A percentile compares a stretch with the other conserved stretches of the same genome.
phyloP scores from a whole-genome alignment of 129 eudicot genomes.

The Tagetes patula region DNA sequence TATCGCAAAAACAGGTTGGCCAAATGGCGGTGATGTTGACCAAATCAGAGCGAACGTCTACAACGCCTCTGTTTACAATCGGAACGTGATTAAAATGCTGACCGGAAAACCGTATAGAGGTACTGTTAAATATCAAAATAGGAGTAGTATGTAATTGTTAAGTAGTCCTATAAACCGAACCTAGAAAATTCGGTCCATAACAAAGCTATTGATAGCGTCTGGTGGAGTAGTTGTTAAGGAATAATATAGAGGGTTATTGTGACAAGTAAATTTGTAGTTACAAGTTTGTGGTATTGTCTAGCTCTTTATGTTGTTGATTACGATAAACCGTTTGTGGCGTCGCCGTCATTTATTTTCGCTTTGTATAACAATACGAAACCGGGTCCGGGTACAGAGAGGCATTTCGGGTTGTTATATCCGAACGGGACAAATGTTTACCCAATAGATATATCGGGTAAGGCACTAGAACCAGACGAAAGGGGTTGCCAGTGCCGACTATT shows the following conservation, averaged over 20 bases:
- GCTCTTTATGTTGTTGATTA: too few species aligned
- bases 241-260: too few species aligned
- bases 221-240: too few species aligned
- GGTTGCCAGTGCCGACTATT: constrained; percentile 54
- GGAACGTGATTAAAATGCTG: constrained; percentile 58
- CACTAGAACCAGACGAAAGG: constrained; percentile 30
- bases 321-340: constrained; percentile 45
- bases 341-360: constrained; percentile 69
- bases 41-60: constrained; percentile 67
- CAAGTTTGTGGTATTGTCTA: too few species aligned
- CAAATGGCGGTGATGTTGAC: constrained; percentile 72
- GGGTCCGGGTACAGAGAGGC: constrained; percentile 88
- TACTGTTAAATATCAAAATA: too few species aligned
- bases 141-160: too few species aligned
- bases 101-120: constrained; percentile 54
- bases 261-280: too few species aligned
- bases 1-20: constrained; percentile 95
- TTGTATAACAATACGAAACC: constrained; percentile 67
- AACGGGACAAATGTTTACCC: constrained; percentile 59
- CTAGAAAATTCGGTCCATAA: too few species aligned
- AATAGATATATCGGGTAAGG: constrained; percentile 67
- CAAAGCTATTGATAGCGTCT: too few species aligned
- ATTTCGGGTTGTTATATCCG: constrained; percentile 77
- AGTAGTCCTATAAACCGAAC: too few species aligned
- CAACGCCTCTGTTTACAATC: constrained; percentile 84